These are phyloP conservation scores for Boletus holoroseus DNA, from an alignment of 1,284 basidiomycete genomes.

Conservation along the genomic window DNA sequence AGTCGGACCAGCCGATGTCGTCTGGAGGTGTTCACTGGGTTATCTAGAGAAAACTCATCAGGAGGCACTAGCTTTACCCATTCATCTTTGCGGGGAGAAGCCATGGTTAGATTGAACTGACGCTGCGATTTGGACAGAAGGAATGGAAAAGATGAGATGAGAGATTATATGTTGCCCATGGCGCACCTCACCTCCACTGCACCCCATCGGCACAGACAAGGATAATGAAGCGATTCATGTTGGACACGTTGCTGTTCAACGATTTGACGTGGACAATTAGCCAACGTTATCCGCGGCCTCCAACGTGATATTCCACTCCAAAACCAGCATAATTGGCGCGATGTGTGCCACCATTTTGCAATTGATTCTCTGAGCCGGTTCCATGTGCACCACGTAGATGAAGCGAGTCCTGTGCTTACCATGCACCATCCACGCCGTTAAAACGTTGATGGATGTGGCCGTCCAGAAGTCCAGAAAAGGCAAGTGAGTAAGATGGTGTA, in stretches of 20 bases:
- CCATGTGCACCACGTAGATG: conserved; percentile 2
- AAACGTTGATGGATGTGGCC: conserved; percentile 7
- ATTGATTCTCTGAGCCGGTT: neutral
- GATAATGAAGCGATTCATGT: conserved; percentile 3
- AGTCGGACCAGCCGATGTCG: conserved; percentile 38
- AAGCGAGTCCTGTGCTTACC: conserved; percentile 16
- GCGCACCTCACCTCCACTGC: conserved; percentile 24
- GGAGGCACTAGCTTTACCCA: conserved; percentile 30
- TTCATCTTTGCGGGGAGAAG: conserved; percentile 19
- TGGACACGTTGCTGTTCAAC: conserved; percentile 11
- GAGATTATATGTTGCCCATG: conserved; percentile 22
- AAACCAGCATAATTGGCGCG: conserved; percentile 13
- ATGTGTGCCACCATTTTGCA: conserved; percentile 2
- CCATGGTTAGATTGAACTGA: conserved; percentile 19
- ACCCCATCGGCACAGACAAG: conserved; percentile 17
- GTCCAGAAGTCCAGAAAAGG: conserved; percentile 26
- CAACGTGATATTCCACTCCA: neutral
- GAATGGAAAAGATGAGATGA: conserved; percentile 1
- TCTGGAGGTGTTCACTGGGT: conserved; percentile 36
- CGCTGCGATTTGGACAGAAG: conserved; percentile 1
- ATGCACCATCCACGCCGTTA: conserved; percentile 26
- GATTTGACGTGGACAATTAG: conserved; percentile 21
- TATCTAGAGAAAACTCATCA: conserved; percentile 44
- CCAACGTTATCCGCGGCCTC: conserved; percentile 13
- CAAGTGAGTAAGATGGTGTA: conserved; percentile 26